Percentiles rank a stretch among this genome's conserved stretches.
Conservation (phyloP, 495 filamentous ascomycete genomes). For the Penicillium cosmopolitanum region DNA sequence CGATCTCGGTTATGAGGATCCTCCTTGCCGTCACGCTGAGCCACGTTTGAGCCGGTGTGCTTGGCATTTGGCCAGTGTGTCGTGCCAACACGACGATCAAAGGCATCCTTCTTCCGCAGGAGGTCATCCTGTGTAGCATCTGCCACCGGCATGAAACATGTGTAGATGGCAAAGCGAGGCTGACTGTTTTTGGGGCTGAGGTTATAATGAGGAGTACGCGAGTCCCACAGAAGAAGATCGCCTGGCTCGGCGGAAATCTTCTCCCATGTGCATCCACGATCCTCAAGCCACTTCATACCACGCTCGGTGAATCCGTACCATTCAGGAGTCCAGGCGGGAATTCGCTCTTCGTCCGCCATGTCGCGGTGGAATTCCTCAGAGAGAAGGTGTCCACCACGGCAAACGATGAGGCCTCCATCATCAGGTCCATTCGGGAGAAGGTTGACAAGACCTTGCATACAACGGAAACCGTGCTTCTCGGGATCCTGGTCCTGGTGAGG, state of each 20-base stretch:
- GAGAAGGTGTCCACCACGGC: constrained; percentile 36
- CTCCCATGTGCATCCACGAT: constrained; percentile 38
- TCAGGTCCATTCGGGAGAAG: constrained; percentile 44
- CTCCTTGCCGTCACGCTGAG: constrained; percentile 32
- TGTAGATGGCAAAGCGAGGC: constrained; percentile 37
- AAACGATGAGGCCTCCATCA: constrained; percentile 48
- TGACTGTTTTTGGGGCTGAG: constrained; percentile 27
- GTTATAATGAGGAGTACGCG: constrained; percentile 46
- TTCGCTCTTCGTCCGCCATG: constrained; percentile 37
- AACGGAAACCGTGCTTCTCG: constrained; percentile 44
- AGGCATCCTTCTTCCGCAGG: constrained; percentile 39
- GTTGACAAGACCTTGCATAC: constrained; percentile 54
- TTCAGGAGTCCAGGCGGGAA: constrained; percentile 41
- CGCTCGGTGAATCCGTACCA: constrained; percentile 44
- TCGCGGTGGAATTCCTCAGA: constrained; percentile 41
- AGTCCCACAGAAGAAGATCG: constrained; percentile 49
- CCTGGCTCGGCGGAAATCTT: constrained; percentile 47
- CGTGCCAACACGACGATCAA: constrained; percentile 37
- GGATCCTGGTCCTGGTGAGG: constrained; percentile 53
- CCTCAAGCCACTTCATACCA: constrained; percentile 44
- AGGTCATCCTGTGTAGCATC: constrained; percentile 41
- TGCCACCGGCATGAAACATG: constrained; percentile 41
- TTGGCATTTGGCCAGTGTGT: constrained; percentile 43
- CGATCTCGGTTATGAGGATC: constrained; percentile 31
- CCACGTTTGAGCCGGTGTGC: constrained; percentile 38